phyloP scores from a whole-genome alignment of 192 early-diverging fungal genomes.

The Podochytrium sp. region DNA sequence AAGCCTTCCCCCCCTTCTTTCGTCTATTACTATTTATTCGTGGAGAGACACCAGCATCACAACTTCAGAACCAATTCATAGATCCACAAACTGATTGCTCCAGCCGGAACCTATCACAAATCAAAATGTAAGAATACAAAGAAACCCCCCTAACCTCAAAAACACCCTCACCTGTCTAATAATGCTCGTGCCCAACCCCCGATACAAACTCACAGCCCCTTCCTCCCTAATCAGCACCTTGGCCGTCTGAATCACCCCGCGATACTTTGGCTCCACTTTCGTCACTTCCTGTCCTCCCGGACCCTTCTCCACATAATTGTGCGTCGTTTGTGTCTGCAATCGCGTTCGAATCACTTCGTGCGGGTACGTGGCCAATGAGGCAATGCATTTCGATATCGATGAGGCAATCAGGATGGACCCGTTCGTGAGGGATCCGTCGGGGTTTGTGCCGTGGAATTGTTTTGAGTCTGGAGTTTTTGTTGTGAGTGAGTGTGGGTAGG shows the following conservation, averaged over 20 bases:
- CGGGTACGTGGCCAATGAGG: conserved; percentile 88
- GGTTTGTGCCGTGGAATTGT: conserved; percentile 10
- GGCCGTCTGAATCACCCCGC: conserved; percentile 80
- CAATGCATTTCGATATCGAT: conserved; percentile 86
- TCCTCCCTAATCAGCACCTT: conserved; percentile 76
- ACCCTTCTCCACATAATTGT: too few species aligned
- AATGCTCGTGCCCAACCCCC: conserved; percentile 83
- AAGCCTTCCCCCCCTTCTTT: too few species aligned
- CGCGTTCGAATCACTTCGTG: conserved; percentile 95
- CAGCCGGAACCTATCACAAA: conserved; percentile 89
- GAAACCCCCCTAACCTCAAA: too few species aligned
- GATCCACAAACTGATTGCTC: conserved; percentile 83
- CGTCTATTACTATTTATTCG: too few species aligned
- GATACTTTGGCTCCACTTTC: conserved; percentile 64
- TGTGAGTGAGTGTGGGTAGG: too few species aligned
- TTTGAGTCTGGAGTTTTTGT: too few species aligned
- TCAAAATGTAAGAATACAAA: too few species aligned
- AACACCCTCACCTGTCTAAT: too few species aligned
- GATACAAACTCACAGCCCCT: conserved; percentile 82
- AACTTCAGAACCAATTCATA: conserved; percentile 80
- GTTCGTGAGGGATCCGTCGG: conserved; percentile 36
- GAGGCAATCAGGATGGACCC: conserved; percentile 77
- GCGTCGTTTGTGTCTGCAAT: conserved; percentile 83
- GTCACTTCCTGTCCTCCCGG: too few species aligned
- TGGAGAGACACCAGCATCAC: too few species aligned